A percentile compares a stretch with the other conserved stretches of the same genome.
Evolutionary conservation across 345 rosid genomes (phyloP).

Genomic region (Eucalyptus albens): DNA sequence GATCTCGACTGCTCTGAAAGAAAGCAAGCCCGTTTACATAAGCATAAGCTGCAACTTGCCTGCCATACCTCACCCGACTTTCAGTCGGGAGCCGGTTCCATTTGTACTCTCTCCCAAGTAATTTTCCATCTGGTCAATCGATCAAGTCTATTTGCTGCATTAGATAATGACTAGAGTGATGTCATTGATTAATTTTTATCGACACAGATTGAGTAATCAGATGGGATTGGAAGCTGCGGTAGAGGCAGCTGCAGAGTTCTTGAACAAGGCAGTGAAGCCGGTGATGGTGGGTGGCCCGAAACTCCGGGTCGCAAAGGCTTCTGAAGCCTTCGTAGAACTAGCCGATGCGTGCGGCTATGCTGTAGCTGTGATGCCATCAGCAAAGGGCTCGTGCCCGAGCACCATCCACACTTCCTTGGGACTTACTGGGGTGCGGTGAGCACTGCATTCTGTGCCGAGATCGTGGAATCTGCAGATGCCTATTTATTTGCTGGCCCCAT

Average conservation of each 20-base stretch:
- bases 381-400: slow-evolving; percentile 61
- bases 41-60: slow-evolving; percentile 64
- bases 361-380: slow-evolving; percentile 65
- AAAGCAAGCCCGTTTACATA: slow-evolving; percentile 80
- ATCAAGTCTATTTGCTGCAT: not conserved
- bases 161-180: not conserved
- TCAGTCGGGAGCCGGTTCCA: slow-evolving; percentile 58
- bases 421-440: slow-evolving; percentile 85
- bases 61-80: slow-evolving; percentile 59
- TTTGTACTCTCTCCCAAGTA: slow-evolving; percentile 53
- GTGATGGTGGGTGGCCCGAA: slow-evolving; percentile 68
- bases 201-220: slow-evolving; percentile 36
- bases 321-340: slow-evolving; percentile 41
- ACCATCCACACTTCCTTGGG: slow-evolving; percentile 66
- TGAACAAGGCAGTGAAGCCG: slow-evolving; percentile 78
- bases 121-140: not conserved
- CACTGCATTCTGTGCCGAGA: slow-evolving; percentile 69
- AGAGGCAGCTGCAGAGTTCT: slow-evolving; percentile 59
- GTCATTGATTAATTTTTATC: not conserved
- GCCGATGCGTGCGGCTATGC: slow-evolving; percentile 63
- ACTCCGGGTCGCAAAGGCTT: slow-evolving; percentile 45
- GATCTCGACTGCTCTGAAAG: slow-evolving; percentile 61
- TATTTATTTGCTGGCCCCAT: slow-evolving; percentile 78
- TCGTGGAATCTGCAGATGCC: slow-evolving; percentile 82
- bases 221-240: slow-evolving; percentile 63